Percentiles rank a stretch among this genome's conserved stretches.
phyloP scores from a whole-genome alignment of 2,329 filamentous ascomycete species.

The Colletotrichum neosansevieriae region DNA sequence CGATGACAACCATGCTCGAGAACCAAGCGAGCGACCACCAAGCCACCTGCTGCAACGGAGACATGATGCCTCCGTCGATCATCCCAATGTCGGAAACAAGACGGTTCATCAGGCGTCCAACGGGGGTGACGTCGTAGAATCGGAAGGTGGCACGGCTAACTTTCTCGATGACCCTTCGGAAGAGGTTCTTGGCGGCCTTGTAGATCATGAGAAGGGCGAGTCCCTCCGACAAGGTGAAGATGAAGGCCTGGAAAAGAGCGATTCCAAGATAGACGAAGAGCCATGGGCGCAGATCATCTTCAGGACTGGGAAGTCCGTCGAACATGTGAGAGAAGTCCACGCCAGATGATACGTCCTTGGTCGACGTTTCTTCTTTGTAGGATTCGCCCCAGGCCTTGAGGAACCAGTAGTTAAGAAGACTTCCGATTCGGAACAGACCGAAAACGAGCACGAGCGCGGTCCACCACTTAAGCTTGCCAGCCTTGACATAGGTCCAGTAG shows the following conservation, averaged over 20 bases:
- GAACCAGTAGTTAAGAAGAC: constrained; percentile 80
- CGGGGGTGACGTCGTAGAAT: constrained; percentile 91
- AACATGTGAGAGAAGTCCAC: constrained; percentile 50
- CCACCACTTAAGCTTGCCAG: constrained; percentile 83
- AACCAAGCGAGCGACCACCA: constrained; percentile 79
- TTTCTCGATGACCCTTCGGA: constrained; percentile 76
- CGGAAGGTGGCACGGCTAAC: constrained; percentile 87
- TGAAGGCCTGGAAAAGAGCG: constrained; percentile 69
- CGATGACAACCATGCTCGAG: constrained; percentile 81
- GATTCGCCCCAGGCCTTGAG: constrained; percentile 89
- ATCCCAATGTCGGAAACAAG: constrained; percentile 92
- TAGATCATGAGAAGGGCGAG: constrained; percentile 84
- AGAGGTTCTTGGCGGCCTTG: constrained; percentile 80
- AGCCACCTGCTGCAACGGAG: constrained; percentile 77
- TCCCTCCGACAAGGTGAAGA: constrained; percentile 71
- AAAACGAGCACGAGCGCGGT: constrained; percentile 72
- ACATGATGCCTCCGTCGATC: constrained; percentile 86
- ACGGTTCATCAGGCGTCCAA: constrained; percentile 91
- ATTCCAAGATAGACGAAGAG: constrained; percentile 77
- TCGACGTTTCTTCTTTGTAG: constrained; percentile 56
- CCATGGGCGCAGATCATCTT: constrained; percentile 78
- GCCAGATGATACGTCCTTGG: constrained; percentile 7
- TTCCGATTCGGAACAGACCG: constrained; percentile 70
- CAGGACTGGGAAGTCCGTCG: constrained; percentile 73
- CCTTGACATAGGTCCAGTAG: constrained; percentile 88